Conservation (phyloP, 1,284 basidiomycete species). For the Pseudozyma sp. region DNA sequence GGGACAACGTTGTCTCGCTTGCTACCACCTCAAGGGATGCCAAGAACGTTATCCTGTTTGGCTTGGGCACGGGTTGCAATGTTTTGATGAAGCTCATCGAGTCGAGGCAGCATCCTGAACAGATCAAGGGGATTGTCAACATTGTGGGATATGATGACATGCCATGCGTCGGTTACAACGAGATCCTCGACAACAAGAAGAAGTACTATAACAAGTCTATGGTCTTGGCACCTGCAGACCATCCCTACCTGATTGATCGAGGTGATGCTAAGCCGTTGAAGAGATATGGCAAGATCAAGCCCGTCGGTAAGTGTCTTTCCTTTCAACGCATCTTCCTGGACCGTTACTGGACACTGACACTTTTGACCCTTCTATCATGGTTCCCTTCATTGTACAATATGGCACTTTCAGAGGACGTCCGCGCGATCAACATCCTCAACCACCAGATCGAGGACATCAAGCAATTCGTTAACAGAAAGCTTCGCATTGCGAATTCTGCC, state of each 20-base stretch:
- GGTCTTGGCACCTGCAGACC: slow-evolving; percentile 38
- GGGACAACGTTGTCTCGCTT: slow-evolving; percentile 94
- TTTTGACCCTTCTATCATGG: background rate
- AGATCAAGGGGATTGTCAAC: slow-evolving; percentile 48
- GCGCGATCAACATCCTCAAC: slow-evolving; percentile 34
- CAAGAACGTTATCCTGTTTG: slow-evolving; percentile 81
- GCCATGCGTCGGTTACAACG: slow-evolving; percentile 18
- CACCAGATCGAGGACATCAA: slow-evolving; percentile 16
- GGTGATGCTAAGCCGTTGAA: slow-evolving; percentile 26
- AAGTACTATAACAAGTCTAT: slow-evolving; percentile 39
- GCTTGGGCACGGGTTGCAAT: slow-evolving; percentile 84
- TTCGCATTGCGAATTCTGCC: background rate
- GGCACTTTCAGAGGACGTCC: slow-evolving; percentile 13
- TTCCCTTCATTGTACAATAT: background rate
- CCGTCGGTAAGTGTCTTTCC: slow-evolving; percentile 27
- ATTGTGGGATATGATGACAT: slow-evolving; percentile 52
- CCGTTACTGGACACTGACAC: background rate
- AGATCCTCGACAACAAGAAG: slow-evolving; percentile 22
- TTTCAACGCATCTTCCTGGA: background rate
- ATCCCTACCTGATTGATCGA: slow-evolving; percentile 27
- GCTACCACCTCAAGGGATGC: slow-evolving; percentile 67
- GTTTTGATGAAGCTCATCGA: slow-evolving; percentile 81
- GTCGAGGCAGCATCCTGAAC: slow-evolving; percentile 65
- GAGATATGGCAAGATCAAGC: slow-evolving; percentile 31
- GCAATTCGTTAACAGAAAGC: slow-evolving; percentile 27